phyloP scores from a whole-genome alignment of 805 yeast genomes.

The Candida coquimbonensis region DNA sequence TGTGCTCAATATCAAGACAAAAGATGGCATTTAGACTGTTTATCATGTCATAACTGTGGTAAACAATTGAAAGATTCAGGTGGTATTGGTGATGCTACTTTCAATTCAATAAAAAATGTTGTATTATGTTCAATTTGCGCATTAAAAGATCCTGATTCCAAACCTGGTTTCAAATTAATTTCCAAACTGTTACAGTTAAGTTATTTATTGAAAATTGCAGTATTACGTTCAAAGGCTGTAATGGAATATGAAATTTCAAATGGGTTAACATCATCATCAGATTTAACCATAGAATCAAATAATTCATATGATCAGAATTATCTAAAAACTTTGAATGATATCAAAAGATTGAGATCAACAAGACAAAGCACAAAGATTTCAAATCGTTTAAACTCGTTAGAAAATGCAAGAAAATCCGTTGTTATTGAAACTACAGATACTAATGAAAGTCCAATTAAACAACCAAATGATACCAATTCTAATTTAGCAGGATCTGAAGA shows the following conservation, averaged over 20 bases:
- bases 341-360: slow-evolving; percentile 65
- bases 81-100: slow-evolving; percentile 41
- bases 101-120: slow-evolving; percentile 23
- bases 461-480: neutral
- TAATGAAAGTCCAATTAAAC: slow-evolving; percentile 1
- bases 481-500: slow-evolving; percentile 11
- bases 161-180: slow-evolving; percentile 52
- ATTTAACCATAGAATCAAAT: slow-evolving; percentile 6
- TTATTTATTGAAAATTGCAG: slow-evolving; percentile 75
- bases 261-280: slow-evolving; percentile 1
- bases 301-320: slow-evolving; percentile 42
- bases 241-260: slow-evolving; percentile 33
- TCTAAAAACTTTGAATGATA: slow-evolving; percentile 64
- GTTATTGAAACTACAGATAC: slow-evolving; percentile 38
- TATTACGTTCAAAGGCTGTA: slow-evolving; percentile 62
- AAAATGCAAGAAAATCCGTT: slow-evolving; percentile 59
- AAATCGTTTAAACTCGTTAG: slow-evolving; percentile 38
- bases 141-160: slow-evolving; percentile 39
- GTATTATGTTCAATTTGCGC: slow-evolving; percentile 64
- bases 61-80: slow-evolving; percentile 31
- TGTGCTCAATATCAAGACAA: slow-evolving; percentile 55
- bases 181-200: slow-evolving; percentile 68
- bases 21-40: slow-evolving; percentile 82
- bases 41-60: slow-evolving; percentile 56
- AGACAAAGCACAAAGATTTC: slow-evolving; percentile 58